phyloP scores from a whole-genome alignment of 2,329 filamentous ascomycete genomes.

The Cercospora zeina region DNA sequence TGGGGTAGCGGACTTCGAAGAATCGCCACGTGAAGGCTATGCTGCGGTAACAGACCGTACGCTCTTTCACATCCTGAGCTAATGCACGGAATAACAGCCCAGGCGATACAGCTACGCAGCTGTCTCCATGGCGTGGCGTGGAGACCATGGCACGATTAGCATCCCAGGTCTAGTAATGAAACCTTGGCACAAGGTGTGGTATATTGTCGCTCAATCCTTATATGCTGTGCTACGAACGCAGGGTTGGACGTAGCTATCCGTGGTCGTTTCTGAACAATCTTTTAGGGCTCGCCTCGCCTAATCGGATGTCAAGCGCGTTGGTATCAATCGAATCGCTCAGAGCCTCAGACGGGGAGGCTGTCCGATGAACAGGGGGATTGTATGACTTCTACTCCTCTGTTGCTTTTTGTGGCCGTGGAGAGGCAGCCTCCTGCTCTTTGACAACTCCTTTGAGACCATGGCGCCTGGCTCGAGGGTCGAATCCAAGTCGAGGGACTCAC shows the following conservation, averaged over 20 bases:
- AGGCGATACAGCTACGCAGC: neutral
- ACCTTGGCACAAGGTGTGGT: constrained; percentile 3
- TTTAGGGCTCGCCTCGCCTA: neutral
- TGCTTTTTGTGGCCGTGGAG: neutral
- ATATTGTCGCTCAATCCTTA: neutral
- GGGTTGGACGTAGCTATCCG: neutral
- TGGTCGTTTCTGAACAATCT: neutral
- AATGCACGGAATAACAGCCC: constrained; percentile 1
- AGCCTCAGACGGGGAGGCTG: neutral
- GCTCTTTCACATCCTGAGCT: neutral
- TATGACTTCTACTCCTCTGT: neutral
- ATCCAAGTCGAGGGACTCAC: neutral
- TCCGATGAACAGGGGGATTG: constrained; percentile 2
- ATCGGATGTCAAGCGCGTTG: neutral
- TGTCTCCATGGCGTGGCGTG: neutral
- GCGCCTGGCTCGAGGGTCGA: neutral
- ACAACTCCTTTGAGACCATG: neutral
- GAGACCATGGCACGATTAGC: neutral
- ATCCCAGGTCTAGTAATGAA: neutral
- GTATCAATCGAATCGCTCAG: neutral
- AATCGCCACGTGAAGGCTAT: neutral
- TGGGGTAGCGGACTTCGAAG: constrained; percentile 8
- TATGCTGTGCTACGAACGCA: constrained; percentile 2
- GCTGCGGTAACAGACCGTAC: neutral
- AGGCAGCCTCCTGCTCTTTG: neutral